Percentiles rank a stretch among this genome's conserved stretches.
phyloP scores from a whole-genome alignment of 2,329 filamentous ascomycete genomes.

The Talaromyces sp. region DNA sequence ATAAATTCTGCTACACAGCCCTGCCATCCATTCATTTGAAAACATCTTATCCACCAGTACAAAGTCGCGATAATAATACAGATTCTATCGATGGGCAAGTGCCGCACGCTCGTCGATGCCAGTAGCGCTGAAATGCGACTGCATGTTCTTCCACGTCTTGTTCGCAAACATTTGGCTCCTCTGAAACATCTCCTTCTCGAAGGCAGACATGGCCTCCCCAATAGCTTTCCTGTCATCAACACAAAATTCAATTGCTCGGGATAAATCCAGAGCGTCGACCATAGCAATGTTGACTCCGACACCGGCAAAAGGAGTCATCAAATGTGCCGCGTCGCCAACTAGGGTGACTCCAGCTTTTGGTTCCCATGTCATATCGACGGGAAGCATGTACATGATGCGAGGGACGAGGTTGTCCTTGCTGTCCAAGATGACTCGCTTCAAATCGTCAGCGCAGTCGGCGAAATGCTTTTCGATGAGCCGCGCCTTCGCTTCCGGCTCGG shows the following conservation, averaged over 20 bases:
- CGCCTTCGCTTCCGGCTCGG: constrained; percentile 38
- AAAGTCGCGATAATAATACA: too few species aligned
- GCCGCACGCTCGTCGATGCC: constrained; percentile 2
- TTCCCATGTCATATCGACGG: neutral
- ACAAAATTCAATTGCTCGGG: constrained; percentile 8
- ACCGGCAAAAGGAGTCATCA: constrained; percentile 22
- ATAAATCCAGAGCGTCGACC: constrained; percentile 12
- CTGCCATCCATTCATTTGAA: too few species aligned
- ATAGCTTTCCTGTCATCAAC: constrained; percentile 12
- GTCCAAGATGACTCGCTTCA: constrained; percentile 41
- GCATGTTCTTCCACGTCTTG: constrained; percentile 6
- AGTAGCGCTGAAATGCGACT: constrained; percentile 6
- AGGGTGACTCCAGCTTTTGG: constrained; percentile 4
- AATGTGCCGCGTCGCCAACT: constrained; percentile 8
- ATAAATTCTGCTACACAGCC: neutral
- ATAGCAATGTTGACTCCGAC: constrained; percentile 22
- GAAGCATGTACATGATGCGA: constrained; percentile 8
- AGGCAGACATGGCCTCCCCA: neutral
- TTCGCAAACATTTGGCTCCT: constrained; percentile 6
- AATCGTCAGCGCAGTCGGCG: constrained; percentile 42
- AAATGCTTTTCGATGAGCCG: constrained; percentile 38
- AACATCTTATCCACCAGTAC: too few species aligned
- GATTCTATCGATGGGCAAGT: neutral
- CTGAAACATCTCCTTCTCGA: constrained; percentile 11
- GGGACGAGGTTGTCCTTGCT: constrained; percentile 38